These are phyloP conservation scores for Psophocarpus tetragonolobus DNA, from an alignment of 306 rosid species.

Conservation along the genomic window DNA sequence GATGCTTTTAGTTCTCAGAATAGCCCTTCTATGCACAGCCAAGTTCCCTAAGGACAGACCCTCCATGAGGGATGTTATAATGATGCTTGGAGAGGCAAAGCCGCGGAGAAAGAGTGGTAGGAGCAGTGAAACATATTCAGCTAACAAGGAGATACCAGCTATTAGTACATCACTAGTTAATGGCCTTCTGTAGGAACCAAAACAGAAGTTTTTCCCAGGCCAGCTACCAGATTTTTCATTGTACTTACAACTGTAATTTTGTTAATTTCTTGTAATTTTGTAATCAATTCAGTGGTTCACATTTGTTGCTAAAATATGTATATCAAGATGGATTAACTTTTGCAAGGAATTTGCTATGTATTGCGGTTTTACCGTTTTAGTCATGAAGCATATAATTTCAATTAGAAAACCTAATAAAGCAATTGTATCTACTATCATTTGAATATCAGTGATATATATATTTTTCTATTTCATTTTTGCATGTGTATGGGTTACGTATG, in stretches of 20 bases:
- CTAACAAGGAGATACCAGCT: slow-evolving; percentile 61
- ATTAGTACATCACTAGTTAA: slow-evolving; percentile 64
- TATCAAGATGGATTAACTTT: slow-evolving; percentile 35
- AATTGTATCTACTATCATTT: slow-evolving; percentile 25
- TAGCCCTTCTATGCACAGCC: slow-evolving; percentile 92
- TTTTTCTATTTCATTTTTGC: neutral
- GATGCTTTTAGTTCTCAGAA: slow-evolving; percentile 87
- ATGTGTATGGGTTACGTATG: neutral
- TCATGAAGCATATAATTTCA: slow-evolving; percentile 15
- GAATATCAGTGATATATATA: neutral
- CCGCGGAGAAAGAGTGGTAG: slow-evolving; percentile 79
- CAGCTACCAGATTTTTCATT: slow-evolving; percentile 29
- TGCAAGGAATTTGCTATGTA: slow-evolving; percentile 32
- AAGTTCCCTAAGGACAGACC: slow-evolving; percentile 92
- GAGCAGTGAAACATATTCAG: slow-evolving; percentile 43
- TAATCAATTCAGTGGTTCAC: slow-evolving; percentile 44
- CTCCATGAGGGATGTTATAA: slow-evolving; percentile 90
- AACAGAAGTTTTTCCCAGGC: slow-evolving; percentile 25
- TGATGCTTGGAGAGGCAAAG: slow-evolving; percentile 95
- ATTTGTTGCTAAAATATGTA: slow-evolving; percentile 31
- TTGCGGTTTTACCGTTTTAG: slow-evolving; percentile 24
- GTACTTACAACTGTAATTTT: slow-evolving; percentile 42
- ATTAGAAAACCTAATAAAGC: slow-evolving; percentile 26
- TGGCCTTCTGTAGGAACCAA: slow-evolving; percentile 59
- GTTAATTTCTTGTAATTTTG: slow-evolving; percentile 45